Evolutionary conservation across 1,139 yeast genomes (phyloP), one percentile per base, ranked within the genome.

Genomic region (Spathaspora sp.): DNA sequence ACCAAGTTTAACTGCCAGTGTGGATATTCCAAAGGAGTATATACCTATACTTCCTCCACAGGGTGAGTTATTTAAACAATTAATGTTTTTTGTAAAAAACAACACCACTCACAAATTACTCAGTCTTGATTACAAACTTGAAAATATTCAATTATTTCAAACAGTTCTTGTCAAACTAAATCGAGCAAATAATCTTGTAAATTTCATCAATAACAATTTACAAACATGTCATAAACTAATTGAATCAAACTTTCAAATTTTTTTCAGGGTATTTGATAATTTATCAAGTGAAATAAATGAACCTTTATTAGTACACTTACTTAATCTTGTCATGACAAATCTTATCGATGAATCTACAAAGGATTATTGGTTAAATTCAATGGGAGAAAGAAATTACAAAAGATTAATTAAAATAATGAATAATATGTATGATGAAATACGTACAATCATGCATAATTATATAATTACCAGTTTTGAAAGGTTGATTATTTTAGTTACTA

Each of bases 361-460:
- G 43, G 79, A 74, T 54, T 74, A 52, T 51, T 74, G 77, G 77
- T 51, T 71, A 17, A 73, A 74, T 51, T 79, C 74, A 47, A 68
- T 87, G 37, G 90, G 89, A 1, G 93, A 87, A 51, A 68, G 88
- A 50, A 90, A 89, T 10, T 63, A 81, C 39, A 82, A 80, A 52
- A 72, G 80, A 54, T 78, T 91, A 78, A 64, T 67, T 9, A 78
- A 76, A 47, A 50, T 76, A 18, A 85, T 86, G 0, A 68, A 71
- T 39, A 57, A 71, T 0, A 67, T 74, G 4, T 83, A 78, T 57
- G 88, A 83, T 34, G 59, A 61, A 38, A 61, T 74, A 0, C 64
- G 82, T 44, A 74, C 76, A 49, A 57, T 67, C 1, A 52, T 80
- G 1, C 80, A 78, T 52, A 74, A 78, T 42, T 75, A 76, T 47